Conservation (phyloP, 441 rosid species). For the Bocquillonia castaneifolia region DNA sequence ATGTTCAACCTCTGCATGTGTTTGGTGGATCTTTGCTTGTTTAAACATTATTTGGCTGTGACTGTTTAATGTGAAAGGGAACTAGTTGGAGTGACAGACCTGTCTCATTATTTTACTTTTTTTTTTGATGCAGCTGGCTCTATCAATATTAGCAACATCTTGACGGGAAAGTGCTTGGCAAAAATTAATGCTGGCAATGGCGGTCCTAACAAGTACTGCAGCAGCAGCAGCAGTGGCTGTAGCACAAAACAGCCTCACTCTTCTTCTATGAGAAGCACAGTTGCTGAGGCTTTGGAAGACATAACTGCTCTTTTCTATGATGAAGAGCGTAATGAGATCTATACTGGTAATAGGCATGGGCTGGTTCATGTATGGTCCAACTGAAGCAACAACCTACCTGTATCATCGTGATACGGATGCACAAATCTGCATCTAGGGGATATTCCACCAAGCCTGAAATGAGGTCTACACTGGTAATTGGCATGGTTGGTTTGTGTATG, state of each 20-base stretch:
- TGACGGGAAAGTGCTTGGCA: conserved; percentile 93
- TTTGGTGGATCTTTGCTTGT: background rate
- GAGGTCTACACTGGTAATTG: conserved; percentile 75
- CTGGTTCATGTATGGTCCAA: conserved; percentile 95
- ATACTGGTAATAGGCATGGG: conserved; percentile 82
- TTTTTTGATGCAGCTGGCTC: conserved; percentile 70
- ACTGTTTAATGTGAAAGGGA: background rate
- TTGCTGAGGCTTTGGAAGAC: conserved; percentile 85
- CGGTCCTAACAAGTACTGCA: conserved; percentile 44
- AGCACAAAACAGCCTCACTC: conserved; percentile 28
- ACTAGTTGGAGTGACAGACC: no score
- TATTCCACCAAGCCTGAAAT: conserved; percentile 22
- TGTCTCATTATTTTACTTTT: background rate
- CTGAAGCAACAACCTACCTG: conserved; percentile 24
- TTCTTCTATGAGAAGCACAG: conserved; percentile 46
- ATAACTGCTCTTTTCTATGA: conserved; percentile 90
- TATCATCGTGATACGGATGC: background rate
- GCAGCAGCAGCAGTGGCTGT: conserved; percentile 34
- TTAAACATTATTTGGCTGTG: background rate
- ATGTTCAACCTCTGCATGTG: background rate
- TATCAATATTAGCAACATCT: conserved; percentile 82
- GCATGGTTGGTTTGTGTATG: conserved; percentile 75
- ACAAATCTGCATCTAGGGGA: background rate
- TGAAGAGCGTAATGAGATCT: conserved; percentile 93
- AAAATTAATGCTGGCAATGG: conserved; percentile 65